A percentile compares a stretch with the other conserved stretches of the same genome.
Conservation (phyloP, 352 stramenopile genomes). For the Hyaloperonospora arabidopsidis region DNA sequence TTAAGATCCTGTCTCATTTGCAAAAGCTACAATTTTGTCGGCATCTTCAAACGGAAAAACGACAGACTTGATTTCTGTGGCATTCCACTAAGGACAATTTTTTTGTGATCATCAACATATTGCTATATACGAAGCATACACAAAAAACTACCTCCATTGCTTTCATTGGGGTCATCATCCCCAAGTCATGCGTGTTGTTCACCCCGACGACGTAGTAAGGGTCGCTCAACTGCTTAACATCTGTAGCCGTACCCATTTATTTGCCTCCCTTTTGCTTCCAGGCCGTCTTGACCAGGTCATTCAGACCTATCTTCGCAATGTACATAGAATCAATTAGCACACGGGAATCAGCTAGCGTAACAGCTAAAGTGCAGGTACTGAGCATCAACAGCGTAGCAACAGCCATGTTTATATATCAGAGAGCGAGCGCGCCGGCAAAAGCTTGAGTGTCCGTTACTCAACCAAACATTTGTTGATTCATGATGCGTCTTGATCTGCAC, state of each 20-base stretch:
- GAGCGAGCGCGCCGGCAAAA: no score
- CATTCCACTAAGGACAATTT: no score
- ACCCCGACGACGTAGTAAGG: constrained; percentile 18
- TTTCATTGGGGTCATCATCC: constrained; percentile 28
- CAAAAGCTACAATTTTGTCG: constrained; percentile 25
- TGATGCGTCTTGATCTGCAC: no score
- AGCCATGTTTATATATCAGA: constrained; percentile 8
- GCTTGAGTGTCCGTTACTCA: no score
- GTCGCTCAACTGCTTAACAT: constrained; percentile 25
- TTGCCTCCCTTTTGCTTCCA: no score
- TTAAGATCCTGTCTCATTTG: constrained; percentile 21
- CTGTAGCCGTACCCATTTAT: constrained; percentile 32
- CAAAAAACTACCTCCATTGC: constrained; percentile 27
- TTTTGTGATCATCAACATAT: no score
- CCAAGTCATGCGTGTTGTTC: constrained; percentile 23
- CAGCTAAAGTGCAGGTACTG: constrained; percentile 5
- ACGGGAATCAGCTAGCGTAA: constrained; percentile 13
- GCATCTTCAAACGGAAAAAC: constrained; percentile 26
- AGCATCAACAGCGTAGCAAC: constrained; percentile 11
- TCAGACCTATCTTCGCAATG: constrained; percentile 17
- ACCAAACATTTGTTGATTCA: no score
- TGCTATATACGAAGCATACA: no score
- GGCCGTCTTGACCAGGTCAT: constrained; percentile 21
- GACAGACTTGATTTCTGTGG: constrained; percentile 17
- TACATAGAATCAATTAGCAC: constrained; percentile 31